These are phyloP conservation scores for Drechslerella stenobrocha DNA, from an alignment of 2,329 filamentous ascomycete genomes.

Conservation along the genomic window DNA sequence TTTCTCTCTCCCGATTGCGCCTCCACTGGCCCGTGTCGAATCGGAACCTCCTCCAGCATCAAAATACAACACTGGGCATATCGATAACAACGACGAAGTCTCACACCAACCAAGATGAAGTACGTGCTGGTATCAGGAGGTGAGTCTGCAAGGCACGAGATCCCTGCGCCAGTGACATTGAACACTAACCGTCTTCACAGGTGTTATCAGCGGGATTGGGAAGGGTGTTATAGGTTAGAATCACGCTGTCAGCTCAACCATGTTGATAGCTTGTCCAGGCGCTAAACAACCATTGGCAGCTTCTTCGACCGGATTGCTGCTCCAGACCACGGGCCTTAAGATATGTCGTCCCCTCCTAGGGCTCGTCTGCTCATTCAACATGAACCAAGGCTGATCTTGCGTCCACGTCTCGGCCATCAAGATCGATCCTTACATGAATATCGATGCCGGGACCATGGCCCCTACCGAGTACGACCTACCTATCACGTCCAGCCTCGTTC, in stretches of 20 bases:
- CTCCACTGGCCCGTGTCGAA: background rate
- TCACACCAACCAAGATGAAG: slow-evolving; percentile 64
- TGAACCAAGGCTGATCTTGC: slow-evolving; percentile 51
- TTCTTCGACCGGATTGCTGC: slow-evolving; percentile 71
- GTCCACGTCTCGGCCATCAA: slow-evolving; percentile 68
- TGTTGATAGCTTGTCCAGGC: background rate
- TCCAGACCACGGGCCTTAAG: slow-evolving; percentile 79
- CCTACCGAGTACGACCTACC: slow-evolving; percentile 61
- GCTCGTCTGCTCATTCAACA: slow-evolving; percentile 26
- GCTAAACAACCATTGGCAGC: slow-evolving; percentile 57
- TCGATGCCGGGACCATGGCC: slow-evolving; percentile 74
- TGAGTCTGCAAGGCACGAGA: slow-evolving; percentile 57
- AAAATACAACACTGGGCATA: slow-evolving; percentile 29
- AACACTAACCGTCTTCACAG: slow-evolving; percentile 53
- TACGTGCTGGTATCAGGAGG: slow-evolving; percentile 80
- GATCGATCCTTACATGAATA: slow-evolving; percentile 74
- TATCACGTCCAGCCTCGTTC: background rate
- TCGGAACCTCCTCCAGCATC: background rate
- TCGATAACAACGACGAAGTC: background rate
- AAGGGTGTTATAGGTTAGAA: slow-evolving; percentile 68
- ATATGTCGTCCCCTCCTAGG: slow-evolving; percentile 60
- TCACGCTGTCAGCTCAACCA: too few species aligned
- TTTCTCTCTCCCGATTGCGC: background rate
- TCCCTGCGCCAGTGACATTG: background rate
- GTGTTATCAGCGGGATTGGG: slow-evolving; percentile 65